A percentile compares a stretch with the other conserved stretches of the same genome.
phyloP scores from a whole-genome alignment of 2,329 filamentous ascomycete genomes.

The Cladosporium sp. region DNA sequence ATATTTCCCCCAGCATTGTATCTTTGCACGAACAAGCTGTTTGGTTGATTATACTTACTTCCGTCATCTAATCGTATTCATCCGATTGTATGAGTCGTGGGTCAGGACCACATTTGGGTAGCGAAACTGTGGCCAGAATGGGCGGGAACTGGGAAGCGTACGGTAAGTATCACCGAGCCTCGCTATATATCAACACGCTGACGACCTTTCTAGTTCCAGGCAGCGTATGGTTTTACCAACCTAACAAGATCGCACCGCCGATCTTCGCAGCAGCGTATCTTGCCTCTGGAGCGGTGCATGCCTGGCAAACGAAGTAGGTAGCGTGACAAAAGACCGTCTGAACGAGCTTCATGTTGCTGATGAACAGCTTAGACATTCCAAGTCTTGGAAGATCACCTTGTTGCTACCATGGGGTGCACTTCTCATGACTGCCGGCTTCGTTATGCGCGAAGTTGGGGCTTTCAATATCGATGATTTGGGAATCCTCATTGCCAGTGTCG shows the following conservation, averaged over 20 bases:
- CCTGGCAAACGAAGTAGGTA: slow-evolving; percentile 13
- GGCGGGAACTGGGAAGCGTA: not conserved
- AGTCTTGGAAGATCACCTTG: slow-evolving; percentile 48
- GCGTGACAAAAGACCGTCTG: too few species aligned
- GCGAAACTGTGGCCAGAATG: not conserved
- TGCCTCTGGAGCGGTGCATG: slow-evolving; percentile 3
- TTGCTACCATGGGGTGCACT: slow-evolving; percentile 53
- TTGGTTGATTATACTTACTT: too few species aligned
- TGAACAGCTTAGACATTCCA: slow-evolving; percentile 12
- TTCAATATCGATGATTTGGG: slow-evolving; percentile 45
- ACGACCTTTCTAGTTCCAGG: slow-evolving; percentile 1
- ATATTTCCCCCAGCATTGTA: too few species aligned
- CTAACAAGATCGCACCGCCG: slow-evolving; percentile 52
- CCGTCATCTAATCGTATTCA: too few species aligned
- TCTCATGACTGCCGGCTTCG: slow-evolving; percentile 50
- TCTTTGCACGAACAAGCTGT: too few species aligned
- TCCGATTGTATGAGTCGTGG: not conserved
- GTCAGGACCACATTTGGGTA: not conserved
- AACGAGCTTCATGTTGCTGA: not conserved
- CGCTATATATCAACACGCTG: not conserved
- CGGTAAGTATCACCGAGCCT: not conserved
- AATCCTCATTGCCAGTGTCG: slow-evolving; percentile 38
- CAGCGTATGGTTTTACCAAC: slow-evolving; percentile 27
- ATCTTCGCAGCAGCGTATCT: slow-evolving; percentile 39
- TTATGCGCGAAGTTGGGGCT: slow-evolving; percentile 50